phyloP scores from a whole-genome alignment of 495 filamentous ascomycete species.

The Clavariopsis aquatica region DNA sequence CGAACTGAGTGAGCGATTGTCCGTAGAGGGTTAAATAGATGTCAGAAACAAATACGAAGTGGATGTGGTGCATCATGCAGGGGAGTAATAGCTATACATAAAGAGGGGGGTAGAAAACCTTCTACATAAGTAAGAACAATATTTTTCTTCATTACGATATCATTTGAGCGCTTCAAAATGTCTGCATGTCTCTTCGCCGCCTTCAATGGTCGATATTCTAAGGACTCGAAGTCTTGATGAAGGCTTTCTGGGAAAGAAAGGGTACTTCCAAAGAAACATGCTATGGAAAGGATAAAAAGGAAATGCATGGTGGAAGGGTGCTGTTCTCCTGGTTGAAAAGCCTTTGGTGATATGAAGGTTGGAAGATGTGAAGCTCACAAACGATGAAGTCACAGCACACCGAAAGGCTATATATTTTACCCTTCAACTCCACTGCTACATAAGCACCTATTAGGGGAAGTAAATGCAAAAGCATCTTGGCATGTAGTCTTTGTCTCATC shows the following conservation, averaged over 20 bases:
- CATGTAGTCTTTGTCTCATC: background rate
- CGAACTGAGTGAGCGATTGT: background rate
- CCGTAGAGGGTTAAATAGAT: background rate
- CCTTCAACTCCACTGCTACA: too few relatives aligned
- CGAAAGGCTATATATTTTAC: too few relatives aligned
- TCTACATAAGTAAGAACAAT: constrained; percentile 11
- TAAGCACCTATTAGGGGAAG: background rate
- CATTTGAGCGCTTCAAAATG: background rate
- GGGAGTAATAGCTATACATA: background rate
- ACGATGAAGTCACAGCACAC: too few relatives aligned
- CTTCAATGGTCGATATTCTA: constrained; percentile 6
- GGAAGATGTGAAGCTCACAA: too few relatives aligned
- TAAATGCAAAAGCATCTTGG: background rate
- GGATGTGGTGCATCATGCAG: too few relatives aligned
- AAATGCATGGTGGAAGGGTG: background rate
- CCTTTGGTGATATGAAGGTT: background rate
- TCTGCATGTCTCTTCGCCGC: constrained; percentile 9
- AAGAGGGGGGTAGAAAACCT: background rate
- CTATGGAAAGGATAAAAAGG: background rate
- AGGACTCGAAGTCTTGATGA: background rate
- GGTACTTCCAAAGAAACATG: background rate
- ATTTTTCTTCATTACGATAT: background rate
- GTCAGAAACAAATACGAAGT: background rate
- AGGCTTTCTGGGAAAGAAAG: background rate
- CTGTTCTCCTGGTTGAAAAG: background rate